Conservation (phyloP, 2,329 filamentous ascomycete genomes). For the Tolypocladium capitatum region DNA sequence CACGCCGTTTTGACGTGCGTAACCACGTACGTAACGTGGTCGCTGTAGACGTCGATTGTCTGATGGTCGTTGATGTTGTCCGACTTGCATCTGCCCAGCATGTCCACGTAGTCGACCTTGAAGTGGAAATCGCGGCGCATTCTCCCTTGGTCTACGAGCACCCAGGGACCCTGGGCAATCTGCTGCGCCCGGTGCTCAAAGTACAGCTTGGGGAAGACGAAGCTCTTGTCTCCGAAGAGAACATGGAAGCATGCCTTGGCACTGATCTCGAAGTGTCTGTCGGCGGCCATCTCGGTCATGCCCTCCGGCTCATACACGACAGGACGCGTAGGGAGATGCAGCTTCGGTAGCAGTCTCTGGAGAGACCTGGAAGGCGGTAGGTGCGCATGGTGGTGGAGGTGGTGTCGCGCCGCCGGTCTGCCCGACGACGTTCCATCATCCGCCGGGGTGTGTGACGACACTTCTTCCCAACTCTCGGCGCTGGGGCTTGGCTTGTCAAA, state of each 20-base stretch:
- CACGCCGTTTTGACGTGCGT: slow-evolving; percentile 53
- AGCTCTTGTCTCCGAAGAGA: slow-evolving; percentile 90
- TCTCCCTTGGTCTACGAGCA: slow-evolving; percentile 51
- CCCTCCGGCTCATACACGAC: slow-evolving; percentile 75
- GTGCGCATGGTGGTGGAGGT: slow-evolving; percentile 15
- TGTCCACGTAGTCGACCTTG: slow-evolving; percentile 53
- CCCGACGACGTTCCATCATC: slow-evolving; percentile 34
- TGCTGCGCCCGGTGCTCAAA: slow-evolving; percentile 66
- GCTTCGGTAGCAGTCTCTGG: slow-evolving; percentile 43
- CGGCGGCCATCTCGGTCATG: slow-evolving; percentile 61
- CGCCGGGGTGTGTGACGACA: slow-evolving; percentile 49
- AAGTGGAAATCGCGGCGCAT: slow-evolving; percentile 73
- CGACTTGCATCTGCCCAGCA: slow-evolving; percentile 48
- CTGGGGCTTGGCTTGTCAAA: slow-evolving; percentile 52
- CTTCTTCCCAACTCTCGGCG: slow-evolving; percentile 83
- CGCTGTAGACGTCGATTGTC: slow-evolving; percentile 68
- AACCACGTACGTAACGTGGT: slow-evolving; percentile 58
- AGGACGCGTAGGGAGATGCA: slow-evolving; percentile 69
- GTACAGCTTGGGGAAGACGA: slow-evolving; percentile 84
- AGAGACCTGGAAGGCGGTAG: slow-evolving; percentile 20
- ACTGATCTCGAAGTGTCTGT: slow-evolving; percentile 78
- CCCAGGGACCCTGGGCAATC: slow-evolving; percentile 81
- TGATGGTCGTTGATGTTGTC: slow-evolving; percentile 68
- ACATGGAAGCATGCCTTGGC: slow-evolving; percentile 94
- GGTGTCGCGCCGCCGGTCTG: slow-evolving; percentile 18